Percentiles rank a stretch among this genome's conserved stretches.
Conservation (phyloP, 2,329 filamentous ascomycete genomes). For the Fusarium torulosum region DNA sequence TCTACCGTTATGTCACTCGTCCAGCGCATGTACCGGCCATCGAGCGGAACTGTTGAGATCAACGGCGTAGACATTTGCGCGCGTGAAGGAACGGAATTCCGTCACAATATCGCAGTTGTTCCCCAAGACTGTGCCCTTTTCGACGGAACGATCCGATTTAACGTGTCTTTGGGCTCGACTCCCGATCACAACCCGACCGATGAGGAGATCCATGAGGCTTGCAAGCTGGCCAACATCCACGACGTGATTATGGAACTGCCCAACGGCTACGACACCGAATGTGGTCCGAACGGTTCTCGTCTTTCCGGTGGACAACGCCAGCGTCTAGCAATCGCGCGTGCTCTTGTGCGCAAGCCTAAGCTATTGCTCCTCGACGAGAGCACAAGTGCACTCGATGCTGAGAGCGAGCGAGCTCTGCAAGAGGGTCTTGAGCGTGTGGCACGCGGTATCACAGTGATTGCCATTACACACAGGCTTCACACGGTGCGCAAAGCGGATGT, state of each 20-base stretch:
- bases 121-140: constrained; percentile 71
- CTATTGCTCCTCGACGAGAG: constrained; percentile 85
- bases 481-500: constrained; percentile 68
- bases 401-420: constrained; percentile 75
- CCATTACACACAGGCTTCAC: constrained; percentile 69
- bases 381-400: constrained; percentile 81
- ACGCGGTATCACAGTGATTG: constrained; percentile 67
- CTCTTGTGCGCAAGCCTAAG: constrained; percentile 77
- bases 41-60: constrained; percentile 57
- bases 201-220: constrained; percentile 74
- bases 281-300: constrained; percentile 78
- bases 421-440: constrained; percentile 72
- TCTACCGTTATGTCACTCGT: constrained; percentile 72
- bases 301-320: constrained; percentile 86
- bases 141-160: constrained; percentile 67
- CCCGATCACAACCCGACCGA: constrained; percentile 67
- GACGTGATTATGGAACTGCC: constrained; percentile 73
- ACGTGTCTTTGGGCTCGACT: constrained; percentile 66
- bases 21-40: constrained; percentile 63
- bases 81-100: constrained; percentile 59
- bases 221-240: constrained; percentile 77
- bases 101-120: constrained; percentile 67
- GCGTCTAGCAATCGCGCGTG: constrained; percentile 81
- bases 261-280: constrained; percentile 73
- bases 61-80: constrained; percentile 61